These are phyloP conservation scores for Bromus sterilis DNA, from an alignment of 176 grass and related monocot genomes.

Conservation along the genomic window DNA sequence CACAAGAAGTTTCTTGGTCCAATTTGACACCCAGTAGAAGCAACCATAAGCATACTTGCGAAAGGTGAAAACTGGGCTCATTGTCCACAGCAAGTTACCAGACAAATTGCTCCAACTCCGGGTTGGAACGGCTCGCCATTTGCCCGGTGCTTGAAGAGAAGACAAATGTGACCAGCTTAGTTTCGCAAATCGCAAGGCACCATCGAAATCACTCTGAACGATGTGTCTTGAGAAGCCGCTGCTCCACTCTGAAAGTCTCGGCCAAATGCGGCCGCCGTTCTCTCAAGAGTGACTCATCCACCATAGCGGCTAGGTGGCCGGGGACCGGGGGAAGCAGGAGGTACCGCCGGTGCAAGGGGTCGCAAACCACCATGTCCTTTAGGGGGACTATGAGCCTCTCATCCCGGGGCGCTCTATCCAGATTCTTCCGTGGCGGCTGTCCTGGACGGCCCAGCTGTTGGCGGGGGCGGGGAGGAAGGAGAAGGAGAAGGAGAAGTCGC, in stretches of 20 bases:
- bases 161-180: not conserved
- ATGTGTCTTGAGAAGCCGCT: not conserved
- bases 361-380: not conserved
- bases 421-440: not conserved
- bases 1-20: not conserved
- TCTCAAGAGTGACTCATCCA: not conserved
- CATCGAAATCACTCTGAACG: not conserved
- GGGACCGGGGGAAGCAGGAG: not conserved
- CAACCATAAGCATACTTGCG: not conserved
- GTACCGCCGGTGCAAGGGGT: no score
- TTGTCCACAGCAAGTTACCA: not conserved
- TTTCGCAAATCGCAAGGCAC: not conserved
- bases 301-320: not conserved
- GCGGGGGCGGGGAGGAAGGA: not conserved
- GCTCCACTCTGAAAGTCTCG: no score
- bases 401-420: not conserved
- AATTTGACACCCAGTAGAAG: not conserved
- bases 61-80: not conserved
- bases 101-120: not conserved
- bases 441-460: not conserved
- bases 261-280: no score
- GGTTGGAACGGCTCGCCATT: not conserved
- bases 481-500: not conserved
- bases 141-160: not conserved
- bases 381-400: no score